These are phyloP conservation scores for Arthrinium phaeospermum DNA, from an alignment of 2,329 filamentous ascomycete species.

Conservation along the genomic window DNA sequence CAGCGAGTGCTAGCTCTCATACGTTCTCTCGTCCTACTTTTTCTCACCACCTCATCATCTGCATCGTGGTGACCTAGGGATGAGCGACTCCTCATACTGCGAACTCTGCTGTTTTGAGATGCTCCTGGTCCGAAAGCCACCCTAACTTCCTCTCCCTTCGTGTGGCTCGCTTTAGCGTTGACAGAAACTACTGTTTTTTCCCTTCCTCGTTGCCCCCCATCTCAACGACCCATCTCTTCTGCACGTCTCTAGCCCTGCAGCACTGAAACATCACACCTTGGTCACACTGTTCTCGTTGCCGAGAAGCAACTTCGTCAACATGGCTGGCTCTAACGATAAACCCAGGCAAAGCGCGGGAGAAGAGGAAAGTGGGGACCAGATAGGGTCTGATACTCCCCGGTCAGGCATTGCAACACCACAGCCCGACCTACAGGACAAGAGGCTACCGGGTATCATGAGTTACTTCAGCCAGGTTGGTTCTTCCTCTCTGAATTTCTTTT, in stretches of 20 bases:
- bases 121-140: slow-evolving; percentile 24
- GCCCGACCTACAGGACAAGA: slow-evolving; percentile 92
- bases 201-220: slow-evolving; percentile 6
- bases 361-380: slow-evolving; percentile 76
- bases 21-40: slow-evolving; percentile 11
- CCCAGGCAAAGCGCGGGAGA: slow-evolving; percentile 63
- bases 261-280: slow-evolving; percentile 16
- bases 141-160: slow-evolving; percentile 20
- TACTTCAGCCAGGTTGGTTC: slow-evolving; percentile 99
- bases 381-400: slow-evolving; percentile 85
- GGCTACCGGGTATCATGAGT: slow-evolving; percentile 93
- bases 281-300: slow-evolving; percentile 11
- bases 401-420: slow-evolving; percentile 92
- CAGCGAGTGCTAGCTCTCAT: slow-evolving; percentile 16
- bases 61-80: slow-evolving; percentile 24
- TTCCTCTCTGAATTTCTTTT: slow-evolving; percentile 67
- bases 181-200: slow-evolving; percentile 17
- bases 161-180: slow-evolving; percentile 16
- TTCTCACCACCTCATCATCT: slow-evolving; percentile 15
- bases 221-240: slow-evolving; percentile 14
- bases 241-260: slow-evolving; percentile 8
- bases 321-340: slow-evolving; percentile 55
- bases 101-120: slow-evolving; percentile 24
- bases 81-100: slow-evolving; percentile 23
- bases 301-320: slow-evolving; percentile 31